phyloP scores from a whole-genome alignment of 495 filamentous ascomycete genomes.

The Hypoxylon intermedium region DNA sequence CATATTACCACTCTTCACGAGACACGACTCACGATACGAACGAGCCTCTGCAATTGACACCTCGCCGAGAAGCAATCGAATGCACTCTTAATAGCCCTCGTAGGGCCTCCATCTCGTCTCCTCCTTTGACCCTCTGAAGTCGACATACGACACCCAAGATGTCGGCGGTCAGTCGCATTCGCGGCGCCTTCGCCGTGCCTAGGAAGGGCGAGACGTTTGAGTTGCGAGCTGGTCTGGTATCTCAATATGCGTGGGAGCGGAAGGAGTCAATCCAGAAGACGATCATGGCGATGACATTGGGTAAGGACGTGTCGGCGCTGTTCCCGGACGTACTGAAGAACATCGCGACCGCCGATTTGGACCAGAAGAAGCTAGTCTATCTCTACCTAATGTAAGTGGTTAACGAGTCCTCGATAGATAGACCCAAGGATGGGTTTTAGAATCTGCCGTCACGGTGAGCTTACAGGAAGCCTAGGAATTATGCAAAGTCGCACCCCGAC shows the following conservation, averaged over 20 bases:
- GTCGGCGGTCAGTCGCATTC: constrained; percentile 90
- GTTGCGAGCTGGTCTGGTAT: constrained; percentile 94
- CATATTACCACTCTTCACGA: constrained; percentile 4
- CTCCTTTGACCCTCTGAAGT: constrained; percentile 4
- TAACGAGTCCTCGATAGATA: too few species aligned
- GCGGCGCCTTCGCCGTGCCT: constrained; percentile 87
- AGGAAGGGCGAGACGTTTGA: constrained; percentile 99
- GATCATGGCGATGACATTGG: constrained; percentile 99
- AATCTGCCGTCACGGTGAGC: not conserved
- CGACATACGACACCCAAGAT: constrained; percentile 9
- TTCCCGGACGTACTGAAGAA: constrained; percentile 99
- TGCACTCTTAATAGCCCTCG: constrained; percentile 33
- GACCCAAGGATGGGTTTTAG: not conserved
- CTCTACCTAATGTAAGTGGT: constrained; percentile 88
- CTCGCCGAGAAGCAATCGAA: constrained; percentile 14
- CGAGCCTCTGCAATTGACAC: not conserved
- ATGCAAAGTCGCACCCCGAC: constrained; percentile 98
- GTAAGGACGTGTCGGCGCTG: constrained; percentile 96
- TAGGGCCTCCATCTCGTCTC: constrained; percentile 30
- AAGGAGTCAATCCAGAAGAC: constrained; percentile 99
- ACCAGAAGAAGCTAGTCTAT: constrained; percentile 99
- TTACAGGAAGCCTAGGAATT: constrained; percentile 74
- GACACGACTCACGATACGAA: constrained; percentile 14
- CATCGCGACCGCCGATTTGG: constrained; percentile 91
- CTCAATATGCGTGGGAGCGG: constrained; percentile 98